These are phyloP conservation scores for Penicillium diatomitis DNA, from an alignment of 495 filamentous ascomycete species.

Conservation along the genomic window DNA sequence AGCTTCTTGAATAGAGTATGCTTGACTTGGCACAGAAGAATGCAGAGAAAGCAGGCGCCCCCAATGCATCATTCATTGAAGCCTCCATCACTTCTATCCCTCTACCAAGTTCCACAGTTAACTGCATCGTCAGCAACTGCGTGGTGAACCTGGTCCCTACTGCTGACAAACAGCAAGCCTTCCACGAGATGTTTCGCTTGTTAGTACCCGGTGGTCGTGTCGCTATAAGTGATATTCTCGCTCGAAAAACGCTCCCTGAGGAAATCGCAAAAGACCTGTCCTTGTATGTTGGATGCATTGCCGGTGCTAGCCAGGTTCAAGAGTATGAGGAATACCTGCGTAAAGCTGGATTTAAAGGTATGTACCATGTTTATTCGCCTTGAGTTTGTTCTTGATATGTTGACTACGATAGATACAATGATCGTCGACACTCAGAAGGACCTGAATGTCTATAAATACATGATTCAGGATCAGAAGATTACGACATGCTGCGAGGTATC, in stretches of 20 bases:
- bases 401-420: neutral
- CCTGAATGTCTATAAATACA: constrained; percentile 47
- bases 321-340: constrained; percentile 49
- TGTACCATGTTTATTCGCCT: constrained; percentile 2
- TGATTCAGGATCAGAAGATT: constrained; percentile 1
- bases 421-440: constrained; percentile 46
- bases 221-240: constrained; percentile 57
- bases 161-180: constrained; percentile 46
- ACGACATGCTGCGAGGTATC: constrained; percentile 5
- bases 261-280: constrained; percentile 38
- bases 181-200: constrained; percentile 53
- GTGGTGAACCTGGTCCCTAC: constrained; percentile 58
- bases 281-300: constrained; percentile 53
- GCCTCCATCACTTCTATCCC: constrained; percentile 44
- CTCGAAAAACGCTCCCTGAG: constrained; percentile 41
- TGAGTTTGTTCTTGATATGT: constrained; percentile 15
- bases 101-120: constrained; percentile 31
- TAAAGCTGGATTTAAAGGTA: constrained; percentile 48
- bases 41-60: constrained; percentile 24
- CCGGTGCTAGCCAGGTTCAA: constrained; percentile 44
- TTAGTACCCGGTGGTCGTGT: constrained; percentile 52
- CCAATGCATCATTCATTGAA: constrained; percentile 45
- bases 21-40: constrained; percentile 40
- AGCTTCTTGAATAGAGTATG: constrained; percentile 45
- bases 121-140: constrained; percentile 58